Evolutionary conservation across 1,284 basidiomycete species (phyloP), one percentile per base, ranked within the genome.

Genomic region (Naganishia sp.): DNA sequence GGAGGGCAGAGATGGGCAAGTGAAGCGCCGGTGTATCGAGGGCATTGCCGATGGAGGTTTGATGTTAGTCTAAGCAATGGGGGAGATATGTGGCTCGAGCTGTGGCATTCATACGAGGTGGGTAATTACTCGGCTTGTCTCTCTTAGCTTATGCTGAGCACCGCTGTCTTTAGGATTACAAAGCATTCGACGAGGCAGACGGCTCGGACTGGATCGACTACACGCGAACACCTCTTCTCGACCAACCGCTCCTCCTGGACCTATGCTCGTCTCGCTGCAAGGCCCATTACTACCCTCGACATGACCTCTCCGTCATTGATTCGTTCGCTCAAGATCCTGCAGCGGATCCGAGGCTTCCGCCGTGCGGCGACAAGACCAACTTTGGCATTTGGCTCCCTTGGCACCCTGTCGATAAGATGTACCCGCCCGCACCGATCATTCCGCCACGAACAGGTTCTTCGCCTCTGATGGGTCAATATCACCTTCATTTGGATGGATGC

Each of bases 221-320:
- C 47, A 50, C 17, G 18, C 57, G 47, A 23, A 61, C 47, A 1
- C 23, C 57, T 13, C 25, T 61, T 5, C 57, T 61, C 21, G 57
- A 75, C 43, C 74, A 72, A 49, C 53, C 66, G 0, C 65, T 71
- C 2, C 67, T 71, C 11, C 56, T 54, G 18, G 54, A 64, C 32
- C 57, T 67, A 23, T 43, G 49, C 32, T 57, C 67, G 7, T 65
- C 68, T 4, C 47, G 57, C 31, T 63, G 43, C 50, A 41, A 61
- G 42, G 28, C 52, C 45, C 21, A 32, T 47, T n/a, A 53, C 28
- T 53, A 45, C 41, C 42, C 64, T 39, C 52, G 35, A 50, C 49
- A 31, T 50, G 51, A 46, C 35, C 13, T 61, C 18, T 50, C 57
- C 35, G 35, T 41, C 21, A 23, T 61, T 7, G 21, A 61, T 51